Percentiles rank a stretch among this genome's conserved stretches.
Evolutionary conservation across 495 filamentous ascomycete genomes (phyloP).

Genomic region (Parachaetomium inaequale): DNA sequence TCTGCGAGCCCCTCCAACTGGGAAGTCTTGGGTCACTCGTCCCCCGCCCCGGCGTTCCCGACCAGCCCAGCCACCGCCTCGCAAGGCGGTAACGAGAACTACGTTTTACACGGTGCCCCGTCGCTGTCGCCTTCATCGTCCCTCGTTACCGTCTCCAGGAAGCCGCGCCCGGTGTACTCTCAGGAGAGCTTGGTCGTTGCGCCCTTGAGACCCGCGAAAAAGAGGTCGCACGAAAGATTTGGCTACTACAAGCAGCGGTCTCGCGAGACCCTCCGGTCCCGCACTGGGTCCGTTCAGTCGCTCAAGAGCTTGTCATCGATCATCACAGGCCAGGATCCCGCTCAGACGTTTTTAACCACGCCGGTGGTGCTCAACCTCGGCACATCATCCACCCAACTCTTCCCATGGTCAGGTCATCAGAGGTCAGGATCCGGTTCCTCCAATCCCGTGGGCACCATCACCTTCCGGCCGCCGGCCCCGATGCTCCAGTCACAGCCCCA

Average conservation of each 20-base stretch:
- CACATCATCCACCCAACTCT: slow-evolving; percentile 15
- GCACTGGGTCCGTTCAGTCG: slow-evolving; percentile 48
- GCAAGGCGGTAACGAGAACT: slow-evolving; percentile 38
- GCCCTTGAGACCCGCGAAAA: slow-evolving; percentile 44
- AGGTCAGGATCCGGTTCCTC: slow-evolving; percentile 23
- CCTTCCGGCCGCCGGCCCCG: slow-evolving; percentile 27
- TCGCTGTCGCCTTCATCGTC: slow-evolving; percentile 41
- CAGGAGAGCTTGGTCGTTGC: slow-evolving; percentile 54
- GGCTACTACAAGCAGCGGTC: slow-evolving; percentile 49
- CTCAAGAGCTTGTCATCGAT: slow-evolving; percentile 42
- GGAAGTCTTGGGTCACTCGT: slow-evolving; percentile 41
- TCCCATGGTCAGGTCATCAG: slow-evolving; percentile 29
- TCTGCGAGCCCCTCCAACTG: slow-evolving; percentile 41
- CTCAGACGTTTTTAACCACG: slow-evolving; percentile 32
- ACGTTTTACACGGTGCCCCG: slow-evolving; percentile 43
- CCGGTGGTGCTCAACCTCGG: slow-evolving; percentile 28
- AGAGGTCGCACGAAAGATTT: slow-evolving; percentile 44
- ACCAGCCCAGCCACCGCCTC: slow-evolving; percentile 30
- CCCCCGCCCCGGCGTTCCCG: slow-evolving; percentile 28
- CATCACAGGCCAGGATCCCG: slow-evolving; percentile 44
- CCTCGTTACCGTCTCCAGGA: slow-evolving; percentile 25
- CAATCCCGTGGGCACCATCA: slow-evolving; percentile 13
- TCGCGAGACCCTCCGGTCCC: slow-evolving; percentile 45
- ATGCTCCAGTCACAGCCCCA: slow-evolving; percentile 42
- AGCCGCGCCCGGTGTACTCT: slow-evolving; percentile 45